Conservation (phyloP, 352 stramenopile species). For the Globisporangium paroecandrum region DNA sequence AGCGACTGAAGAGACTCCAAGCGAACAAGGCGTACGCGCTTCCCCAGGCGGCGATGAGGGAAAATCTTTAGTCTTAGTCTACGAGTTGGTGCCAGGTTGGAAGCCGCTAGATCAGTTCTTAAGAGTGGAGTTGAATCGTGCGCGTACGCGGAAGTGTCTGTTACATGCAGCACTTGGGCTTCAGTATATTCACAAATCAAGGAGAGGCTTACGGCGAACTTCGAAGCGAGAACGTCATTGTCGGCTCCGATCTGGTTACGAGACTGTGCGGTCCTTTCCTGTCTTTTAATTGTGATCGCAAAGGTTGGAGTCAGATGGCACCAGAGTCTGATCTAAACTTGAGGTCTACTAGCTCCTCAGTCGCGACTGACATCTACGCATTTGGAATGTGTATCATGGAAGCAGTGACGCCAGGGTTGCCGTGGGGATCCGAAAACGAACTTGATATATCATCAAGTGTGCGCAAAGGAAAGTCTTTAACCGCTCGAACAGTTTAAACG, state of each 20-base stretch:
- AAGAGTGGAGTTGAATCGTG: background rate
- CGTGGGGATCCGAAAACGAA: background rate
- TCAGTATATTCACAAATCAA: background rate
- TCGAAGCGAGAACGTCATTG: background rate
- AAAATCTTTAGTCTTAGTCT: background rate
- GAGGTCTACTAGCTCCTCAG: too few species aligned
- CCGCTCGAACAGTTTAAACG: too few species aligned
- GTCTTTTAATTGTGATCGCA: too few species aligned
- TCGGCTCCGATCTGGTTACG: background rate
- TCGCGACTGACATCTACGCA: conserved; percentile 20
- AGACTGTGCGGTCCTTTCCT: background rate
- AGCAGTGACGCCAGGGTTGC: conserved; percentile 6
- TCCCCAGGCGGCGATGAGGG: background rate
- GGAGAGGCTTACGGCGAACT: background rate
- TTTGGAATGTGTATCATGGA: conserved; percentile 23
- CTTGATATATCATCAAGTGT: background rate
- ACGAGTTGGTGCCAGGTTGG: background rate
- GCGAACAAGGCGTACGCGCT: background rate
- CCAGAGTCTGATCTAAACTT: too few species aligned
- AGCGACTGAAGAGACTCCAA: background rate
- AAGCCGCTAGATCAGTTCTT: background rate
- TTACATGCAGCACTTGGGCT: background rate
- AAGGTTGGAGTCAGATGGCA: too few species aligned
- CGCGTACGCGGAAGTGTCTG: background rate
- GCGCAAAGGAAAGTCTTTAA: too few species aligned